Evolutionary conservation across 2,329 filamentous ascomycete genomes (phyloP), one percentile per base, ranked within the genome.

Genomic region (Exophiala alcalophila): DNA sequence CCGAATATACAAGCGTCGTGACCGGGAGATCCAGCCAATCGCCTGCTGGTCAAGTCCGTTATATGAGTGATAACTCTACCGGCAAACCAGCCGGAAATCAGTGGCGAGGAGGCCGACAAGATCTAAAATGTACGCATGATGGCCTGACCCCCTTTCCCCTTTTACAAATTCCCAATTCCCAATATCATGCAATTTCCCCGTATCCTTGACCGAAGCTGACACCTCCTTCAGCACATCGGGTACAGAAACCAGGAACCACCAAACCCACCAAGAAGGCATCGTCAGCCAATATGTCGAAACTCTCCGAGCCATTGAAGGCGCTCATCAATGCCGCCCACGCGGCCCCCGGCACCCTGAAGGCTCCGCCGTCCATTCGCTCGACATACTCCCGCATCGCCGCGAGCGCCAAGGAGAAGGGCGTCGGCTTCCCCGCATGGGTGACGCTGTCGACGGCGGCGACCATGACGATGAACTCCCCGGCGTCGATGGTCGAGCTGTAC

Each of bases 391-490:
- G 70, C 20, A 80, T 90, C 57, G 78, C 80, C 10, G 67, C 71
- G 49, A 78, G 84, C 53, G 84, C 84, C 1, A 63, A 66, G 16
- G 64, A 70, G n/a, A 76, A 78, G 52, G 75, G 78, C 54, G 74
- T 87, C 41, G 82, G 80, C 18, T 60, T 69, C 41, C 71, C 76
- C 49, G 78, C 81, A 31, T 88, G 83, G 82, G 63, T 87, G 11
- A 76, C 78, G 11, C 65, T 86, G 25, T 81, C 83, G 81, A 84
- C 86, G 1, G 87, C 86, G 21, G 82, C 86, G 12, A 88, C 86
- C 2, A 86, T 91, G 68, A 92, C 87, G 1, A 80, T 92, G 71
- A 92, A 94, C 69, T 89, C 86, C 2, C 86, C 86, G 16, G 83
- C 85, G 44, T 84, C 85, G 3, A 46, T 57, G 28, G 19, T 50